Evolutionary conservation across 176 grass and related monocot species (phyloP), one percentile per base, ranked within the genome.

Genomic region (Leersia perrieri): DNA sequence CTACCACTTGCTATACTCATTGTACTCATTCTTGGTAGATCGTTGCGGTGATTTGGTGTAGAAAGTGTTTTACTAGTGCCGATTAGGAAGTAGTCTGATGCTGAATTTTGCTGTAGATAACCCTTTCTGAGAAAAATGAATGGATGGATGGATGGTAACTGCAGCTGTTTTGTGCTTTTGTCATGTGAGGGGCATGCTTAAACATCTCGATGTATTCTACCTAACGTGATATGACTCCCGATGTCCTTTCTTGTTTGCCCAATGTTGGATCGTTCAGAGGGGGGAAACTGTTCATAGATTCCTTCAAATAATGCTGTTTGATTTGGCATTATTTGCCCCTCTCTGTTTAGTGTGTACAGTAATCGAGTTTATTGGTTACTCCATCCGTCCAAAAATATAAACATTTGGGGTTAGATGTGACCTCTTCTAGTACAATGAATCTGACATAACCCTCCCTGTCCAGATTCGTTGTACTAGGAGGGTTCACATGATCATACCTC

Each of bases 141-240:
- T n/a, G n/a, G n/a, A 80, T 34, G 7, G 32, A 57, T 34, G 35
- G 13, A 25, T 70, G 42, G 22, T 63, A 42, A 64, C 74, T 72
- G 51, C 8, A n/a, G 33, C 9, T 42, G 11, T 25, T 26, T 68
- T 60, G 16, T 33, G 60, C 41, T 64, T 66, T 23, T 7, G 5
- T 49, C 15, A 73, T 63, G 57, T 7, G 14, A 4, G 29, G 68
- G 69, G 73, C 80, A 62, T 20, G 29, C 25, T 82, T 74, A 33
- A 65, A 5, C 23, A n/a, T 36, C 25, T 68, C 14, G 13, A 36
- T 69, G 85, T 36, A 58, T 73, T 76, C 29, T 44, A 77, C 57
- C 34, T 77, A 75, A 71, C 67, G 40, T 78, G 58, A 51, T 73
- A 45, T 62, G 27, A 68, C 33, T 74, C 30, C 4, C 9, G 69